Conservation (phyloP, 371 early-diverging fungal genomes). For the Mortierella sp. region DNA sequence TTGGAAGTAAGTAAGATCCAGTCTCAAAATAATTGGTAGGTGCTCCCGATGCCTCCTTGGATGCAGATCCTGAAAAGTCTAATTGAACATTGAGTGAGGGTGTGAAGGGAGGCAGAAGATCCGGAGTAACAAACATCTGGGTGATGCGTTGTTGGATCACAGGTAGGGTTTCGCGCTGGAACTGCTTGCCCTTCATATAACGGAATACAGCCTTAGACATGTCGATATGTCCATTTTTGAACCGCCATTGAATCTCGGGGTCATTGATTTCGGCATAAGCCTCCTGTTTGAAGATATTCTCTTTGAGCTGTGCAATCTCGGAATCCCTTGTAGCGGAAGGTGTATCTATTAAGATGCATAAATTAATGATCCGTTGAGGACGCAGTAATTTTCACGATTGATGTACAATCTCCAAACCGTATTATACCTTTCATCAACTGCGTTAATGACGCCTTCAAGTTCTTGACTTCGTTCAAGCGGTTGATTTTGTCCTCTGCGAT, state of each 20-base stretch:
- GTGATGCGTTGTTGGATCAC: slow-evolving; percentile 78
- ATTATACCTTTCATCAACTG: slow-evolving; percentile 65
- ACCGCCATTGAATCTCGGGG: slow-evolving; percentile 78
- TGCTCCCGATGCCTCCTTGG: slow-evolving; percentile 2
- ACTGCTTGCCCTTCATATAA: slow-evolving; percentile 75
- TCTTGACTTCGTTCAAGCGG: slow-evolving; percentile 67
- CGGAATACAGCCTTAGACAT: slow-evolving; percentile 81
- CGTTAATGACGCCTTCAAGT: slow-evolving; percentile 63
- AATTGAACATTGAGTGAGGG: slow-evolving; percentile 67
- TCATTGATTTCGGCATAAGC: slow-evolving; percentile 81
- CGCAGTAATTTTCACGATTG: background rate
- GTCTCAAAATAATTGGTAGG: slow-evolving; percentile 39
- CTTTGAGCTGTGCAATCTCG: slow-evolving; percentile 66
- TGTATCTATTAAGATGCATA: slow-evolving; percentile 28
- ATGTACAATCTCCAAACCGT: background rate
- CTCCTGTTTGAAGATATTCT: slow-evolving; percentile 71
- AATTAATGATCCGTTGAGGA: background rate
- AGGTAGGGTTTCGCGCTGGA: slow-evolving; percentile 71
- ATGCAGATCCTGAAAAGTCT: slow-evolving; percentile 47
- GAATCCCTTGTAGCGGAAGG: slow-evolving; percentile 58
- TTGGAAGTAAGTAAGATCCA: slow-evolving; percentile 40
- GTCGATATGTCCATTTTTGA: slow-evolving; percentile 73
- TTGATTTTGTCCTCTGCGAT: slow-evolving; percentile 74
- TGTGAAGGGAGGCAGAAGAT: slow-evolving; percentile 71
- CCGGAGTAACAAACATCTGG: slow-evolving; percentile 87